Evolutionary conservation across 2,329 filamentous ascomycete genomes (phyloP).

Genomic region (Diaporthe vaccinii): DNA sequence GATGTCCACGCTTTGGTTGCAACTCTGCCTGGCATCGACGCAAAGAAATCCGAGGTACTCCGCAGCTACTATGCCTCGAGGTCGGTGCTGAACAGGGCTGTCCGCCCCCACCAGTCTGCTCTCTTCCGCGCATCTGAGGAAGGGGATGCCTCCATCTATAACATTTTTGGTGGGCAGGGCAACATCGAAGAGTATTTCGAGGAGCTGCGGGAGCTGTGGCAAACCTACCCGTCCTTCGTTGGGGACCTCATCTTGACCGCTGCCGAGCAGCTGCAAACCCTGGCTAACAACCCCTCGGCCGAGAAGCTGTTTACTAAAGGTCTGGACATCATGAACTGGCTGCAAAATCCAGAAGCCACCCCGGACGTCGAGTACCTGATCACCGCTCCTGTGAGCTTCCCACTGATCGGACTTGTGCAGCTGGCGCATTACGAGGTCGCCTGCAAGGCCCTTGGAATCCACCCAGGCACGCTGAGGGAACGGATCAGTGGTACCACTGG

Average conservation of each 20-base stretch:
- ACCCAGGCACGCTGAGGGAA: slow-evolving; percentile 89
- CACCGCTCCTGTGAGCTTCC: slow-evolving; percentile 94
- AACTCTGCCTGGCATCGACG: slow-evolving; percentile 86
- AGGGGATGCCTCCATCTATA: slow-evolving; percentile 87
- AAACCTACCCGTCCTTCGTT: slow-evolving; percentile 91
- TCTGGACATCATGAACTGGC: slow-evolving; percentile 94
- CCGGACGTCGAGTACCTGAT: slow-evolving; percentile 96
- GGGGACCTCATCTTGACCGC: slow-evolving; percentile 85
- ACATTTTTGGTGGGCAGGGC: slow-evolving; percentile 95
- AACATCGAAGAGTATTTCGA: slow-evolving; percentile 99
- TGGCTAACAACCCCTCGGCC: slow-evolving; percentile 86
- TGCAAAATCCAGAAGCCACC: slow-evolving; percentile 88
- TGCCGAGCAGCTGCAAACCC: slow-evolving; percentile 87
- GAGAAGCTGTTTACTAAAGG: slow-evolving; percentile 98
- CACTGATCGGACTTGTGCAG: slow-evolving; percentile 95
- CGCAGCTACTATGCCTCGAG: slow-evolving; percentile 93
- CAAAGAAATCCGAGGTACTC: slow-evolving; percentile 93
- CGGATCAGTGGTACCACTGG: slow-evolving; percentile 90
- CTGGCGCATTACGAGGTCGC: slow-evolving; percentile 96
- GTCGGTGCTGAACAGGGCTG: slow-evolving; percentile 84
- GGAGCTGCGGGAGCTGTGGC: slow-evolving; percentile 91
- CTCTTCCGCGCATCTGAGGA: slow-evolving; percentile 90
- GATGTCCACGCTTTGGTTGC: slow-evolving; percentile 94
- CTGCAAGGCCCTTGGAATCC: slow-evolving; percentile 89
- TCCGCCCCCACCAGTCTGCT: slow-evolving; percentile 94